These are phyloP conservation scores for Pyrus pyrifolia DNA, from an alignment of 306 rosid species.

Conservation along the genomic window DNA sequence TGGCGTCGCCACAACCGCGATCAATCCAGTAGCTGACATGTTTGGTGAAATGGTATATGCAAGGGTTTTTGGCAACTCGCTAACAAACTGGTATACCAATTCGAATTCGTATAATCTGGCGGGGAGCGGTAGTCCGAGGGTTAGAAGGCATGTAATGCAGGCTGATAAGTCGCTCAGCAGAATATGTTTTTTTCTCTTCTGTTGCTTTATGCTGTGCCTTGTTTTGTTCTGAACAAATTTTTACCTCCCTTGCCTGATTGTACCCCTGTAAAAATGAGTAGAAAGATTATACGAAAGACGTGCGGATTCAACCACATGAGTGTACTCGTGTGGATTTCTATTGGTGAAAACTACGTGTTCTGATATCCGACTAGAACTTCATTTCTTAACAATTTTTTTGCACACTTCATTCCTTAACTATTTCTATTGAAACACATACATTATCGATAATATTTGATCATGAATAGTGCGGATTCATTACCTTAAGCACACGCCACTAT, in stretches of 20 bases:
- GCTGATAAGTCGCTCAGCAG: slow-evolving; percentile 65
- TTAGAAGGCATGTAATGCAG: slow-evolving; percentile 59
- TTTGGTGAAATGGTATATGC: slow-evolving; percentile 67
- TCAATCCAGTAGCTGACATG: slow-evolving; percentile 40
- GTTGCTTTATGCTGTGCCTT: slow-evolving; percentile 63
- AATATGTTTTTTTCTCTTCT: slow-evolving; percentile 67
- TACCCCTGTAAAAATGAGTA: slow-evolving; percentile 31
- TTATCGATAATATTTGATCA: background rate
- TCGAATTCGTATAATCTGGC: slow-evolving; percentile 53
- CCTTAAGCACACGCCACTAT: background rate
- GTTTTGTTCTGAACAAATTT: slow-evolving; percentile 46
- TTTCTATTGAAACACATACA: too few relatives aligned
- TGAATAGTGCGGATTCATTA: background rate
- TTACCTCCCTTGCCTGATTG: background rate
- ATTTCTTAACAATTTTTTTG: background rate
- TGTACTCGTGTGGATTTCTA: too few relatives aligned
- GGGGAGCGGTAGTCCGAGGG: slow-evolving; percentile 47
- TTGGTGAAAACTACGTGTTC: background rate
- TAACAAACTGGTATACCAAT: slow-evolving; percentile 48
- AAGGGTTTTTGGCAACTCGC: slow-evolving; percentile 62
- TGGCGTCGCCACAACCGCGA: slow-evolving; percentile 21
- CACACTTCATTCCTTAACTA: background rate
- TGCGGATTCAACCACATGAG: background rate
- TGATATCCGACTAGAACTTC: background rate
- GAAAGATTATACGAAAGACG: background rate